phyloP scores from a whole-genome alignment of 2,329 filamentous ascomycete species.

The Cucurbitaria berberidis region DNA sequence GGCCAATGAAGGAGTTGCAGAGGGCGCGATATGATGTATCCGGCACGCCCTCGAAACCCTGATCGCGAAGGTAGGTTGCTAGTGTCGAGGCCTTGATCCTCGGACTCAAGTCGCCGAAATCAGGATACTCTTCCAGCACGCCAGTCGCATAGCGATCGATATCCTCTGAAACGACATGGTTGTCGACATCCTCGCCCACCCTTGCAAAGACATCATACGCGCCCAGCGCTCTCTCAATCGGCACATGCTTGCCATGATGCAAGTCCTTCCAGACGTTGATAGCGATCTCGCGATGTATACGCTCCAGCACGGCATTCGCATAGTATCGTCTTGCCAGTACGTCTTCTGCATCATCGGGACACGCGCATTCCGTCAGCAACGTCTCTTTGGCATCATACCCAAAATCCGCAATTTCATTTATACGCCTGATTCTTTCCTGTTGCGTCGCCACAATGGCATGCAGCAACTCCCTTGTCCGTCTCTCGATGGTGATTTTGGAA shows the following conservation, averaged over 20 bases:
- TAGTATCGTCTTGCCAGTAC: conserved; percentile 80
- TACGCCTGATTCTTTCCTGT: conserved; percentile 70
- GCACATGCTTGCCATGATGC: conserved; percentile 56
- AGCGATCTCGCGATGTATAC: conserved; percentile 80
- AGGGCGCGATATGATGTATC: conserved; percentile 78
- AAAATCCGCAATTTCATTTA: conserved; percentile 71
- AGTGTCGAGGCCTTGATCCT: conserved; percentile 72
- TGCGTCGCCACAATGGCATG: conserved; percentile 74
- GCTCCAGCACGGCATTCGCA: conserved; percentile 74
- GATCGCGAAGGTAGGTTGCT: conserved; percentile 70
- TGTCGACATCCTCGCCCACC: conserved; percentile 72
- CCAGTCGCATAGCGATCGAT: conserved; percentile 68
- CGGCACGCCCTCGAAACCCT: conserved; percentile 74
- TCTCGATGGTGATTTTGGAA: conserved; percentile 43
- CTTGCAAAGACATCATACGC: conserved; percentile 91
- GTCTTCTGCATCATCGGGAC: conserved; percentile 69
- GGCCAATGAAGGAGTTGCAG: conserved; percentile 85
- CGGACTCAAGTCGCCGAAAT: conserved; percentile 64
- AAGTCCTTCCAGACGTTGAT: conserved; percentile 76
- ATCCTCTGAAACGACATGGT: conserved; percentile 66
- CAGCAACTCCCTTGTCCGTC: conserved; percentile 53
- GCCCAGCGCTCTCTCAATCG: conserved; percentile 76
- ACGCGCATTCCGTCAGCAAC: conserved; percentile 69
- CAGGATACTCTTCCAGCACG: conserved; percentile 61
- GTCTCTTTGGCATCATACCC: conserved; percentile 92